Conservation (phyloP, 2,329 filamentous ascomycete species). For the Fusarium aywerte region DNA sequence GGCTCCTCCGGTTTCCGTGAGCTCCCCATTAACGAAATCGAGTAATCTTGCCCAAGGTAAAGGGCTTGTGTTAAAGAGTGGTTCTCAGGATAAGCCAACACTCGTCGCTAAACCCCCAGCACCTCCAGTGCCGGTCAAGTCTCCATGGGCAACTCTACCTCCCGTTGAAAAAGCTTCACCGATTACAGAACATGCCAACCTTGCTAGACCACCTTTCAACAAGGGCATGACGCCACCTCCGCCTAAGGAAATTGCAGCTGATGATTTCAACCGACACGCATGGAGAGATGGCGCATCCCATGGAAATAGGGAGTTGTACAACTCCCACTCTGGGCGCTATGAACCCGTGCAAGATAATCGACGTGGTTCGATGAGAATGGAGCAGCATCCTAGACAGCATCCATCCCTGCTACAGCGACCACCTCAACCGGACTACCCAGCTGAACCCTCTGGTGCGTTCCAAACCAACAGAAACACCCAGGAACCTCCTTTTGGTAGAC, state of each 20-base stretch:
- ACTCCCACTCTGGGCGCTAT: slow-evolving; percentile 94
- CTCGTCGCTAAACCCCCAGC: slow-evolving; percentile 77
- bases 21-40: slow-evolving; percentile 58
- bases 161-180: slow-evolving; percentile 85
- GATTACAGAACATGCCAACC: slow-evolving; percentile 63
- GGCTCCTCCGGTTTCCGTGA: slow-evolving; percentile 49
- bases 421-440: slow-evolving; percentile 71
- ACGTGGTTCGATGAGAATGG: slow-evolving; percentile 74
- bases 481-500: slow-evolving; percentile 75
- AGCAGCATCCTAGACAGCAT: slow-evolving; percentile 75
- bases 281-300: slow-evolving; percentile 77
- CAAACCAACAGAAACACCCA: slow-evolving; percentile 78
- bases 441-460: slow-evolving; percentile 87
- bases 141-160: slow-evolving; percentile 89
- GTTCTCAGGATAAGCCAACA: slow-evolving; percentile 73
- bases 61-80: slow-evolving; percentile 73
- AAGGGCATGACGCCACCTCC: slow-evolving; percentile 64
- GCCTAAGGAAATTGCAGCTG: slow-evolving; percentile 85
- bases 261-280: slow-evolving; percentile 87
- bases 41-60: slow-evolving; percentile 64
- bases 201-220: slow-evolving; percentile 61
- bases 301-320: slow-evolving; percentile 82
- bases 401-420: slow-evolving; percentile 79
- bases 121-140: slow-evolving; percentile 79
- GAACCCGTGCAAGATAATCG: slow-evolving; percentile 83